Evolutionary conservation across 2,329 filamentous ascomycete species (phyloP), one percentile per base, ranked within the genome.

Genomic region (Colletotrichum australisinense): DNA sequence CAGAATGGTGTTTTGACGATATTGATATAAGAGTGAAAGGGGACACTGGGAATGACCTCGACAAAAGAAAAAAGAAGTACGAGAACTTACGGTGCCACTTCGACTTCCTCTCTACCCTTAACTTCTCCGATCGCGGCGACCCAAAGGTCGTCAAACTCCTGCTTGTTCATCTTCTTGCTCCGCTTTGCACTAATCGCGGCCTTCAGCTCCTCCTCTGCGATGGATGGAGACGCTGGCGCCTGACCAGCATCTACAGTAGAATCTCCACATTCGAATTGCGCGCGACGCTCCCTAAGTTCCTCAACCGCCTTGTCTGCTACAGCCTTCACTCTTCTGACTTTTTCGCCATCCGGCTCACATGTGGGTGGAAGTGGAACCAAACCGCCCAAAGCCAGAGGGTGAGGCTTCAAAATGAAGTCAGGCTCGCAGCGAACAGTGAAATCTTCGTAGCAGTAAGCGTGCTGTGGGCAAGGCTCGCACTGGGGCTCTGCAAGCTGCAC

Each of bases 311-410:
- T 93, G 80, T 98, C 93, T 8, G 95, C 95, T 19, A 99, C 95
- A 24, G 93, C 91, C 78, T 96, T 94, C 62, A 98, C 93, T 22
- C 94, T 93, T 52, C 94, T 91, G 8, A 93, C 94, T 82, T 98
- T 98, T 79, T 97, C 95, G 74, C 95, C 95, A 82, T 99, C 97
- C 0, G 97, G 94, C 83, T 98, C 96, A 82, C 97, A 99, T 5
- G 94, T 95, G 1, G 97, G 96, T 6, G 95, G 92, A 9, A 99
- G 85, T 8, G 97, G 97, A 5, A 98, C 79, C 4, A 97, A 80
- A 0, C 97, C 95, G 62, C 92, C 92, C 0, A 98, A 81, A 0
- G 95, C 93, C 26, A 98, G 86, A 1, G 96, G 95, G 80, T 98
- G 96, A 1, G 92, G 90, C 78, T 93, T 93, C 49, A 97, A 87